A percentile compares a stretch with the other conserved stretches of the same genome.
phyloP scores from a whole-genome alignment of 257 asterid genomes.

The Fraxinus quadrangulata region DNA sequence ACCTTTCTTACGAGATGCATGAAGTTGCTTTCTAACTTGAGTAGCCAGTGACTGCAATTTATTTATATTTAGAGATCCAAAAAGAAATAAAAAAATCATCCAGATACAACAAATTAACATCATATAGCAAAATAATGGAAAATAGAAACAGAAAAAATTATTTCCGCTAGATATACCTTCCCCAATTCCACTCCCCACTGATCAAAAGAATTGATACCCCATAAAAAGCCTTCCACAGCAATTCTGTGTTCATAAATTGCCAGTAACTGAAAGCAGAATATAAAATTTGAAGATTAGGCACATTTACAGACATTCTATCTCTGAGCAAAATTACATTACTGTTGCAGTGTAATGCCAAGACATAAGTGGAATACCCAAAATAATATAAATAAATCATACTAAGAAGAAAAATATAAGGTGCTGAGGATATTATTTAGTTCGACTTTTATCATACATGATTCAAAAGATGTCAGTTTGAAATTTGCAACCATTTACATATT shows the following conservation, averaged over 20 bases:
- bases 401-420: not conserved
- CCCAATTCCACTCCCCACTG: slow-evolving; percentile 99
- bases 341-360: slow-evolving; percentile 14
- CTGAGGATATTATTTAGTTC: not conserved
- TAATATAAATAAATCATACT: not conserved
- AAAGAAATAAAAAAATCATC: slow-evolving; percentile 8
- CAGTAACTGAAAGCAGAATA: slow-evolving; percentile 61
- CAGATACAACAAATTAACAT: slow-evolving; percentile 10
- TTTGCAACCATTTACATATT: not conserved
- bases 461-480: not conserved
- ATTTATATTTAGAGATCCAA: not conserved
- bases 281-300: slow-evolving; percentile 28
- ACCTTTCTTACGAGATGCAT: slow-evolving; percentile 86
- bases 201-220: slow-evolving; percentile 98
- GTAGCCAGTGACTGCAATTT: slow-evolving; percentile 82
- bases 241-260: slow-evolving; percentile 94
- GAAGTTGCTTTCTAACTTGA: slow-evolving; percentile 95
- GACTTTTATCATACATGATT: not conserved
- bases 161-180: slow-evolving; percentile 51
- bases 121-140: slow-evolving; percentile 2
- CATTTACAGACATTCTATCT: slow-evolving; percentile 1
- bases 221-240: slow-evolving; percentile 93
- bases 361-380: not conserved
- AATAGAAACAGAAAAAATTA: not conserved
- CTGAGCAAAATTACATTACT: slow-evolving; percentile 2